These are phyloP conservation scores for Tricholoma sp. DNA, from an alignment of 768 basidiomycete species.

Conservation along the genomic window DNA sequence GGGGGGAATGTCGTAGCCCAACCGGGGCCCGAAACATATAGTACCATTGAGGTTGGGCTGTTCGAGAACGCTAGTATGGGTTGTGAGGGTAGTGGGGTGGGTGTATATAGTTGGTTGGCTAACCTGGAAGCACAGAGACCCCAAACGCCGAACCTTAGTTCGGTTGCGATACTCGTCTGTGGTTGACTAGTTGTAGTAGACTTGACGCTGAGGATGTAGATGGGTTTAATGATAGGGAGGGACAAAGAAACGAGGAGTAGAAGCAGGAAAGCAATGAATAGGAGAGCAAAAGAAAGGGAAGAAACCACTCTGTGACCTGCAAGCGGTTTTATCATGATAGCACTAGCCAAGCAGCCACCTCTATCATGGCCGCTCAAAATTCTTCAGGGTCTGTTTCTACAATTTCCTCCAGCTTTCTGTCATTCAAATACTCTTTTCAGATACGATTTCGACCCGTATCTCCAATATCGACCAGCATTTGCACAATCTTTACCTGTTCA, in stretches of 20 bases:
- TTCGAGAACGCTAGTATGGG: constrained; percentile 10
- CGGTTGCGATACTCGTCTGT: constrained; percentile 48
- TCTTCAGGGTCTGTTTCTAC: constrained; percentile 8
- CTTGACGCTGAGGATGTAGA: constrained; percentile 54
- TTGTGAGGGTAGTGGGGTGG: not conserved
- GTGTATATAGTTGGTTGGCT: constrained; percentile 13
- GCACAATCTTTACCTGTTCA: constrained; percentile 89
- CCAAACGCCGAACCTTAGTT: constrained; percentile 76
- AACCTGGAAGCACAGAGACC: constrained; percentile 60
- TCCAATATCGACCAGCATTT: constrained; percentile 73
- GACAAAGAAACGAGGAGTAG: constrained; percentile 74
- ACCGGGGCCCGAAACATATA: constrained; percentile 54
- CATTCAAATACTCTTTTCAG: constrained; percentile 12
- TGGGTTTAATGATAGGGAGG: constrained; percentile 63
- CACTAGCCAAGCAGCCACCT: too few species aligned
- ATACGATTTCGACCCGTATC: constrained; percentile 60
- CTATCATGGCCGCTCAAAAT: not conserved
- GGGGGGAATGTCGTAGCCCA: constrained; percentile 65
- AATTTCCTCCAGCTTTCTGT: not conserved
- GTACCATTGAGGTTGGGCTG: constrained; percentile 36
- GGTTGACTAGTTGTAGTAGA: constrained; percentile 28
- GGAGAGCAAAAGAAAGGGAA: constrained; percentile 39
- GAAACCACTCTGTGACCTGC: constrained; percentile 44
- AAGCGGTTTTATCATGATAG: constrained; percentile 25
- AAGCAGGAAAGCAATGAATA: constrained; percentile 62